These are phyloP conservation scores for Spinellus fusiger DNA, from an alignment of 192 early-diverging fungal genomes.

Conservation along the genomic window DNA sequence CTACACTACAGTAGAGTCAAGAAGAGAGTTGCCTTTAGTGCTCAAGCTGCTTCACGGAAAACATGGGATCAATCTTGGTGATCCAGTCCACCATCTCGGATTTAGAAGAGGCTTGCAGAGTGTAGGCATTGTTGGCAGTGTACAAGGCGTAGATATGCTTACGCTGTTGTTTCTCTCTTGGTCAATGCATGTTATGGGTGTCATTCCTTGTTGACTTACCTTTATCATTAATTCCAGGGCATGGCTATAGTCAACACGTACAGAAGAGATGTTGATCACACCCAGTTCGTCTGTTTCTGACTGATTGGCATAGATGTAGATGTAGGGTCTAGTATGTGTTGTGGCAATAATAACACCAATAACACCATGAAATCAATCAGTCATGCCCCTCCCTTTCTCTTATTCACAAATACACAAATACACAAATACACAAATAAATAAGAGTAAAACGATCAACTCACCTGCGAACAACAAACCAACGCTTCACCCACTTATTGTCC, in stretches of 20 bases:
- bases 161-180: conserved; percentile 33
- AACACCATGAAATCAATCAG: conserved; percentile 13
- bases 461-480: conserved; percentile 75
- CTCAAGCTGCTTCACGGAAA: conserved; percentile 4
- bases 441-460: conserved; percentile 26
- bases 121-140: conserved; percentile 54
- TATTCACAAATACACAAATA: conserved; percentile 1
- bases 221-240: conserved; percentile 52
- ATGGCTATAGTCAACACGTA: conserved; percentile 52
- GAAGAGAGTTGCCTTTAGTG: not conserved
- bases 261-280: conserved; percentile 71
- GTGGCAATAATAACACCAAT: not conserved
- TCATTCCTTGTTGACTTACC: conserved; percentile 37
- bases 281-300: conserved; percentile 61
- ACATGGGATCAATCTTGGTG: conserved; percentile 30
- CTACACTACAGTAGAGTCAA: not conserved
- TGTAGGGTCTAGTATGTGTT: conserved; percentile 56
- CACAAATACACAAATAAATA: not conserved
- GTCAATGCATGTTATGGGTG: too few relatives aligned
- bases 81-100: conserved; percentile 68
- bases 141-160: conserved; percentile 67
- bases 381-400: not conserved
- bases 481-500: conserved; percentile 63
- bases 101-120: conserved; percentile 57
- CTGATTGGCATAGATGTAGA: conserved; percentile 68